These are phyloP conservation scores for Saccharomyces hybrid DNA, from an alignment of 1,139 yeast genomes.

Conservation along the genomic window DNA sequence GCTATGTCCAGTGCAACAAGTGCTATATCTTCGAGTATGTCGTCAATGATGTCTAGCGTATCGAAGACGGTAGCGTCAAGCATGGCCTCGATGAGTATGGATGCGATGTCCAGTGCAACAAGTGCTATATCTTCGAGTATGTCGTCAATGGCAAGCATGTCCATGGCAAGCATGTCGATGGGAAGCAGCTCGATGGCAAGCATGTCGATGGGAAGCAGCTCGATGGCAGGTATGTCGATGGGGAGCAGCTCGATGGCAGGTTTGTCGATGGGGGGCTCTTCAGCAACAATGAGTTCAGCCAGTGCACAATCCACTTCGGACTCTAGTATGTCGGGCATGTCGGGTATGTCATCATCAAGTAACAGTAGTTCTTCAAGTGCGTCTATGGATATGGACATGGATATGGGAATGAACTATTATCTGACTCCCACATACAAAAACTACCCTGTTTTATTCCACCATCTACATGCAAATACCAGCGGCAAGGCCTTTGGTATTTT, in stretches of 20 bases:
- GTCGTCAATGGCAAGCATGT: neutral
- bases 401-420: constrained; percentile 48
- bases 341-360: constrained; percentile 12
- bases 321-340: constrained; percentile 12
- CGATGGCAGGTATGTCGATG: constrained; percentile 4
- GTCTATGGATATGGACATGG: constrained; percentile 17
- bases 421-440: constrained; percentile 43
- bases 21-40: constrained; percentile 1
- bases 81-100: constrained; percentile 5
- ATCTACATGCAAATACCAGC: constrained; percentile 43
- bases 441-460: constrained; percentile 56
- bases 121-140: neutral
- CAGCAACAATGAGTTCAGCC: constrained; percentile 5
- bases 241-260: neutral
- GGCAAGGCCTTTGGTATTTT: constrained; percentile 70
- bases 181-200: no score
- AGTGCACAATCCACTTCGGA: neutral
- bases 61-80: neutral
- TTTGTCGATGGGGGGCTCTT: constrained; percentile 1
- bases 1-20: neutral
- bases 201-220: constrained; percentile 2
- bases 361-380: constrained; percentile 9
- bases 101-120: neutral
- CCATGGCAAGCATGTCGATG: neutral
- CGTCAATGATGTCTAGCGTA: constrained; percentile 3